Conservation (phyloP, 2,329 filamentous ascomycete species). For the Colletotrichum sp. region DNA sequence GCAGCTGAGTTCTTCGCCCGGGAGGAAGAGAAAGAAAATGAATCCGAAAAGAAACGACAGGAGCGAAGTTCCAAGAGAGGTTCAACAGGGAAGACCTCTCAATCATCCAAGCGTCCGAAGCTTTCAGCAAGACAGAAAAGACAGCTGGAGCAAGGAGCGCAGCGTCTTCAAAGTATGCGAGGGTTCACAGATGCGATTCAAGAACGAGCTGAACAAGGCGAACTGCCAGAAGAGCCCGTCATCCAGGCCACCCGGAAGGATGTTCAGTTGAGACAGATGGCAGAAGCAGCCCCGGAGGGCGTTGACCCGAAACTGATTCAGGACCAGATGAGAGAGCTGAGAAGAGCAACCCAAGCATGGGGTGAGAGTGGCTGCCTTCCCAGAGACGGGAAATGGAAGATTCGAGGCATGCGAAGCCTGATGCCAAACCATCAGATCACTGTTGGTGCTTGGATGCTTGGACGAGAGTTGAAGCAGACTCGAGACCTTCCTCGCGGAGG, state of each 20-base stretch:
- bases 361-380: too few relatives aligned
- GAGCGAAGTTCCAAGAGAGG: background rate
- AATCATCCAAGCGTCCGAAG: too few relatives aligned
- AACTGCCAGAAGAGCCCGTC: background rate
- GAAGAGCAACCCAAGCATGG: too few relatives aligned
- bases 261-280: too few relatives aligned
- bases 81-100: background rate
- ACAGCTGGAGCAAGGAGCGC: too few relatives aligned
- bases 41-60: background rate
- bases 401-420: background rate
- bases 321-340: too few relatives aligned
- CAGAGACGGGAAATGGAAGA: too few relatives aligned
- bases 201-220: background rate
- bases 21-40: background rate
- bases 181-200: too few relatives aligned
- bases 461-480: constrained; percentile 44
- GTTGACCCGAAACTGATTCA: too few relatives aligned
- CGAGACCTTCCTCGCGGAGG: constrained; percentile 47
- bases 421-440: constrained; percentile 51
- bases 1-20: background rate
- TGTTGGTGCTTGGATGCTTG: constrained; percentile 58
- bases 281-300: too few relatives aligned
- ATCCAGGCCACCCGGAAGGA: background rate
- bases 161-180: too few relatives aligned
- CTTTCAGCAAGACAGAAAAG: too few relatives aligned